Conservation (phyloP, 2,329 filamentous ascomycete genomes). For the Tolypocladium ophioglossoides region DNA sequence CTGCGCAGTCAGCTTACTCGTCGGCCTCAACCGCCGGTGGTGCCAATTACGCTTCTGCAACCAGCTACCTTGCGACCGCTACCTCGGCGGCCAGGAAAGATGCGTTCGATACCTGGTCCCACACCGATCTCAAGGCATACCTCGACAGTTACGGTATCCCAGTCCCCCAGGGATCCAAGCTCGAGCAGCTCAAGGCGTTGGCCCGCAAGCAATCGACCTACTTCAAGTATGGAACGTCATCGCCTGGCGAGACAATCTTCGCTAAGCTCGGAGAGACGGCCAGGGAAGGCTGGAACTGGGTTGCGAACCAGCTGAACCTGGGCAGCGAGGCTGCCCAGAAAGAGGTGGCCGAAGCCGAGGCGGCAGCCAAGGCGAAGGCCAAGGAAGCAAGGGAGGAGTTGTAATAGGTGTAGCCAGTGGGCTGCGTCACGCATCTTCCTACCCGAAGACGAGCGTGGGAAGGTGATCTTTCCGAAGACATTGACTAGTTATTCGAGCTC, state of each 20-base stretch:
- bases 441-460: not conserved
- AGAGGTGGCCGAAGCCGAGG: conserved; percentile 28
- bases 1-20: conserved; percentile 49
- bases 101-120: conserved; percentile 64
- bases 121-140: conserved; percentile 65
- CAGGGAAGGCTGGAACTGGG: conserved; percentile 39
- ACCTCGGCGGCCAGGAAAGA: conserved; percentile 55
- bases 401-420: conserved; percentile 18
- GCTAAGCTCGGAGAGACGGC: conserved; percentile 48
- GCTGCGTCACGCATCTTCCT: not conserved
- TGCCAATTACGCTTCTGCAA: conserved; percentile 53
- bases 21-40: conserved; percentile 50
- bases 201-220: conserved; percentile 66
- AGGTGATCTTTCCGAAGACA: not conserved
- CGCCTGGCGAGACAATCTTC: conserved; percentile 53
- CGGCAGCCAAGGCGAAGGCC: conserved; percentile 15
- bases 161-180: conserved; percentile 54
- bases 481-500: not conserved
- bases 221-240: conserved; percentile 64
- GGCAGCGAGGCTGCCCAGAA: conserved; percentile 38
- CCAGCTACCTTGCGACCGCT: conserved; percentile 56
- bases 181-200: conserved; percentile 59
- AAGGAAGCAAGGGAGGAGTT: conserved; percentile 37
- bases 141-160: conserved; percentile 67
- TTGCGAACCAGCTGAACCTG: conserved; percentile 34